Base-by-base conservation (phyloP, 768 basidiomycete genomes). In the Amanita exitialis region DNA sequence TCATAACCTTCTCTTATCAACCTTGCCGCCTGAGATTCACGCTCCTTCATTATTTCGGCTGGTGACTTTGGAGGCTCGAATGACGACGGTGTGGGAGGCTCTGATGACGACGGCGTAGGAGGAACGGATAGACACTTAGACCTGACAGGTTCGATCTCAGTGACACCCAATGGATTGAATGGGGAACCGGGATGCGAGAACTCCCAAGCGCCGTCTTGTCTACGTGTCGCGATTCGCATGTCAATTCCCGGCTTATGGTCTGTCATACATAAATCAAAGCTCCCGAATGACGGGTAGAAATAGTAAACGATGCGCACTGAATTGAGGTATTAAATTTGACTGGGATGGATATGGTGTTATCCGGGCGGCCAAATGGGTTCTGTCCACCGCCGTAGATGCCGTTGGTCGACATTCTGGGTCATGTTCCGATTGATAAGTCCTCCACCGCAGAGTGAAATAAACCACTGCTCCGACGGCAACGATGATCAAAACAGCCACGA, bases 171-270 rank as follows among this genome's bases (percentile, higher is more conserved):
- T 2, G 74, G 73, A 25, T 65, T 64, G 56, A 73, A 72, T 1
- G 71, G 67, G 3, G 64, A 63, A 15, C 65, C 62, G 1, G 73
- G 67, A 38, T 74, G 69, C 12, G 69, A 62, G 55, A 80, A 79
- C 41, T 73, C 68, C 80, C 79, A 82, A 47, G 71, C 74, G 18
- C 80, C 79, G 53, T 80, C 76, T 7, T 72, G 63, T 38, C 74
- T 67, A 43, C 78, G 72, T 38, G 66, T 62, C 1, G 79, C 79
- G 35, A 79, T 74, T 18, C 79, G 78, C 79, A 82, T 80, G 60
- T 76, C 73, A 51, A 66, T 60, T 10, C 78, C 78, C 0, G 78
- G 77, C 16, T 61, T 70, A 56, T 76, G 77, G 32, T 69, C 79
- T 80, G 27, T 2, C 20, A 39, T 13, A 6, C 10, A 21, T 16